A percentile compares a stretch with the other conserved stretches of the same genome.
phyloP scores from a whole-genome alignment of 2,329 filamentous ascomycete genomes.

The Phaeomoniella chlamydospora region DNA sequence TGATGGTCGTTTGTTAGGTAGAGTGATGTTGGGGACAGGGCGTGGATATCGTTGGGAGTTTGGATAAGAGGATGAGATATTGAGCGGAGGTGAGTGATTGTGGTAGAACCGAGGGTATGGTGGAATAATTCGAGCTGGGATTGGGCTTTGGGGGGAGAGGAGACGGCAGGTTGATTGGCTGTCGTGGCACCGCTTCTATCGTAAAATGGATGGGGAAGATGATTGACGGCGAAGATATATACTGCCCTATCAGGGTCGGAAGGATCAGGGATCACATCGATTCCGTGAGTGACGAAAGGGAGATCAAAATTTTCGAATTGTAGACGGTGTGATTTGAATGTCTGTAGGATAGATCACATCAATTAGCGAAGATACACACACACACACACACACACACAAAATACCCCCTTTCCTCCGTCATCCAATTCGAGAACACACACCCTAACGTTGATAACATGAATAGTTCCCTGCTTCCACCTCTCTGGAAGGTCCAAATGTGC shows the following conservation, averaged over 20 bases:
- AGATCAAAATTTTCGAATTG: slow-evolving; percentile 32
- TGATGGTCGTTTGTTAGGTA: slow-evolving; percentile 48
- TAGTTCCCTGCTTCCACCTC: slow-evolving; percentile 25
- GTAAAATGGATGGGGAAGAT: slow-evolving; percentile 35
- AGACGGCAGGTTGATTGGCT: slow-evolving; percentile 6
- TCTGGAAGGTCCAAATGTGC: slow-evolving; percentile 24
- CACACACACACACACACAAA: neutral
- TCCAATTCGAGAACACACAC: slow-evolving; percentile 17
- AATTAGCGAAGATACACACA: too few relatives aligned
- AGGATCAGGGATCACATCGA: slow-evolving; percentile 42
- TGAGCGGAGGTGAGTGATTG: slow-evolving; percentile 34
- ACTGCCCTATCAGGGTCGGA: slow-evolving; percentile 24
- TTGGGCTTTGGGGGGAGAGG: slow-evolving; percentile 22
- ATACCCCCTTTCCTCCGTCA: neutral
- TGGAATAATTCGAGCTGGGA: slow-evolving; percentile 46
- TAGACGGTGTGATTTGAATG: slow-evolving; percentile 30
- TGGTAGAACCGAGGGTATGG: slow-evolving; percentile 30
- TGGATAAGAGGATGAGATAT: slow-evolving; percentile 36
- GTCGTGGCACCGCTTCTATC: slow-evolving; percentile 3
- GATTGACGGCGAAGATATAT: slow-evolving; percentile 48
- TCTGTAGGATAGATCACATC: too few relatives aligned
- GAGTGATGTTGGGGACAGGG: slow-evolving; percentile 30
- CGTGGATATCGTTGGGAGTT: slow-evolving; percentile 46
- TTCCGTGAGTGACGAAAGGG: slow-evolving; percentile 43
- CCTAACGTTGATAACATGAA: slow-evolving; percentile 40